A percentile compares a stretch with the other conserved stretches of the same genome.
Conservation (phyloP, 495 filamentous ascomycete species). For the Letharia columbiana region DNA sequence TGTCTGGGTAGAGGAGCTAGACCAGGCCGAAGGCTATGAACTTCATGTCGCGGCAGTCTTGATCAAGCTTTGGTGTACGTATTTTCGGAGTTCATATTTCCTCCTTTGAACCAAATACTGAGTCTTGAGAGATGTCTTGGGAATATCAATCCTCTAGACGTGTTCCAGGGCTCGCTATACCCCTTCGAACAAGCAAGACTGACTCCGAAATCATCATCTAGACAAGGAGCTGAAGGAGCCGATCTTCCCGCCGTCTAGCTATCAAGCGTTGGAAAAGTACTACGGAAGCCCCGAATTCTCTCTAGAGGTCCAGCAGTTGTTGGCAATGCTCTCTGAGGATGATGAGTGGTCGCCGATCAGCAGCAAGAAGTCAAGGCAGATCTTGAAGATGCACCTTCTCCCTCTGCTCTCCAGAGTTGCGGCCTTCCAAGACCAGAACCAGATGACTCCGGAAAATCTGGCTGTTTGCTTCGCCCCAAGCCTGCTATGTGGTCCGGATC, state of each 20-base stretch:
- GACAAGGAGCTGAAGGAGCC: conserved; percentile 44
- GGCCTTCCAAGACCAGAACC: conserved; percentile 36
- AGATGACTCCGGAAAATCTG: conserved; percentile 45
- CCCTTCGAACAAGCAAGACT: no score
- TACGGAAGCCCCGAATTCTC: conserved; percentile 25
- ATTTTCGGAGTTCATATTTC: no score
- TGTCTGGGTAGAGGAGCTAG: conserved; percentile 32
- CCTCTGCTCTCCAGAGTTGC: conserved; percentile 42
- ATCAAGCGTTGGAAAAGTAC: conserved; percentile 32
- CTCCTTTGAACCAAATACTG: no score
- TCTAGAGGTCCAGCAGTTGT: conserved; percentile 21
- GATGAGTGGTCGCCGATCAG: conserved; percentile 35
- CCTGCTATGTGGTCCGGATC: conserved; percentile 24
- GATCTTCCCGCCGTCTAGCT: conserved; percentile 39
- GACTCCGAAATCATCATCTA: no score
- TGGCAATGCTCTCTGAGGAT: conserved; percentile 30
- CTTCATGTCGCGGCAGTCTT: conserved; percentile 42
- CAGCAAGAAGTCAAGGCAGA: conserved; percentile 33
- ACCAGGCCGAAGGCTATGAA: conserved; percentile 41
- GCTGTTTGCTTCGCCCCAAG: conserved; percentile 43
- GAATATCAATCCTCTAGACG: no score
- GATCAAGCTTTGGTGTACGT: conserved; percentile 43
- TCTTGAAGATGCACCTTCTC: conserved; percentile 43
- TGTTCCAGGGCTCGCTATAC: no score
- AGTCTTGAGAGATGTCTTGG: no score